Evolutionary conservation across 768 basidiomycete species (phyloP), one percentile per base, ranked within the genome.

Genomic region (Cytidiella melzeri): DNA sequence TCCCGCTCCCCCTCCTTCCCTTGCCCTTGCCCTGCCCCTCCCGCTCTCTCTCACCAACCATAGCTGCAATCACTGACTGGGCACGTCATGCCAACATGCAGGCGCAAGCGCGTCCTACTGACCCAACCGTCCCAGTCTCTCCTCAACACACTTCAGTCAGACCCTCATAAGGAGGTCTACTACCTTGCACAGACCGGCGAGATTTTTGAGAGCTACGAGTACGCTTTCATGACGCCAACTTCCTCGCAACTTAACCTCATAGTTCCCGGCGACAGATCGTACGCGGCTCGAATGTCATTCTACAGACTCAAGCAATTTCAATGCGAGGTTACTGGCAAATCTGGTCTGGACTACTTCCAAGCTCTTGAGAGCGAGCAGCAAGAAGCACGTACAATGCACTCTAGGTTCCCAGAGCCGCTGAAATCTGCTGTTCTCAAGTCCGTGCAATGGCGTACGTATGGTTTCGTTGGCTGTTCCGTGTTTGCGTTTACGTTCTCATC

Each of bases 191-290:
- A 92, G 68, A 98, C 95, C 3, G 95, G 94, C 62, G 95, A 98
- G 79, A 89, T 98, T 69, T 98, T 98, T 66, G 84, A 92, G 56
- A 84, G 84, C 63, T 98, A 96, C 64, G 93, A 96, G 94, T 96
- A 63, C 64, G 89, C 77, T 54, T 53, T 56, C 54, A 51, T 55
- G 36, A 52, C 57, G 48, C 60, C 63, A 42, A 50, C 7, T 7
- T 50, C 65, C 58, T 54, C 48, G 37, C 57, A 43, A 41, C 52
- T 57, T 44, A 42, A 52, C 54, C 52, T 57, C 61, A 79, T 76
- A 60, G 38, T 41, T 25, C 26, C 41, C 9, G 15, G 9, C 45
- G 42, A 26, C 59, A 81, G 80, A 46, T 82, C 90, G 20, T 97
- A 95, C 72, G 81, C 87, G 40, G 81, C 89, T 27, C 86, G 95